Evolutionary conservation across 2,329 filamentous ascomycete species (phyloP).

Genomic region (Neospermospora avenae): DNA sequence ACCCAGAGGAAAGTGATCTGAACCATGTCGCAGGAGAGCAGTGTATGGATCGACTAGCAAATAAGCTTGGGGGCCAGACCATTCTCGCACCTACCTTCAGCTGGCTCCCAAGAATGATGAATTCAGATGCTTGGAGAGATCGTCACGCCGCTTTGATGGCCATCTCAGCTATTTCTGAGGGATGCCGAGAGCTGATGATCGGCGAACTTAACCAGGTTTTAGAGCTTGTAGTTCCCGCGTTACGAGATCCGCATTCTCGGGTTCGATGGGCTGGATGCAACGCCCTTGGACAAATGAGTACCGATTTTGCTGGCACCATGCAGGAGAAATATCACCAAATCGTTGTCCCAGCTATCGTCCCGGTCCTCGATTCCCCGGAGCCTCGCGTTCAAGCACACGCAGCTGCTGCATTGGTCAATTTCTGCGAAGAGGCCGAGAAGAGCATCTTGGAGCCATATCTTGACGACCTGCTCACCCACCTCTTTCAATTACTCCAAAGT

Average conservation of each 20-base stretch:
- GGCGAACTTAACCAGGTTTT: constrained; percentile 91
- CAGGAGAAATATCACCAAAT: constrained; percentile 90
- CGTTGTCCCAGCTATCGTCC: constrained; percentile 87
- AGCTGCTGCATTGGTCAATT: constrained; percentile 96
- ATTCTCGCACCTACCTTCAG: constrained; percentile 91
- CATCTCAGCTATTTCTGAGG: constrained; percentile 96
- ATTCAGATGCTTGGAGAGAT: constrained; percentile 89
- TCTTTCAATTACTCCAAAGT: constrained; percentile 85
- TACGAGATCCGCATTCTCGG: constrained; percentile 86
- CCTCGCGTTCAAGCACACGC: constrained; percentile 95
- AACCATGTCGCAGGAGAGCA: constrained; percentile 98
- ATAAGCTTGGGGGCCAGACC: constrained; percentile 93
- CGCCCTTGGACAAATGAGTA: constrained; percentile 99
- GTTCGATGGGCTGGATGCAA: constrained; percentile 98
- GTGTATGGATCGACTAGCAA: constrained; percentile 95
- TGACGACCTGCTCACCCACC: constrained; percentile 77
- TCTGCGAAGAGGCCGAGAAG: constrained; percentile 97
- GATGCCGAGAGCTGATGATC: constrained; percentile 93
- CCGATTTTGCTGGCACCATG: constrained; percentile 97
- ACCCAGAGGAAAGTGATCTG: constrained; percentile 91
- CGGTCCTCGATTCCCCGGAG: constrained; percentile 84
- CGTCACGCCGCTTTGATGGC: constrained; percentile 97
- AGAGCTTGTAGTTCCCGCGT: constrained; percentile 87
- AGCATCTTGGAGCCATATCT: constrained; percentile 88
- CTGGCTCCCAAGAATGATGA: constrained; percentile 98